Evolutionary conservation across 176 grass and related monocot species (phyloP), one percentile per base, ranked within the genome.

Genomic region (Paspalum vaginatum): DNA sequence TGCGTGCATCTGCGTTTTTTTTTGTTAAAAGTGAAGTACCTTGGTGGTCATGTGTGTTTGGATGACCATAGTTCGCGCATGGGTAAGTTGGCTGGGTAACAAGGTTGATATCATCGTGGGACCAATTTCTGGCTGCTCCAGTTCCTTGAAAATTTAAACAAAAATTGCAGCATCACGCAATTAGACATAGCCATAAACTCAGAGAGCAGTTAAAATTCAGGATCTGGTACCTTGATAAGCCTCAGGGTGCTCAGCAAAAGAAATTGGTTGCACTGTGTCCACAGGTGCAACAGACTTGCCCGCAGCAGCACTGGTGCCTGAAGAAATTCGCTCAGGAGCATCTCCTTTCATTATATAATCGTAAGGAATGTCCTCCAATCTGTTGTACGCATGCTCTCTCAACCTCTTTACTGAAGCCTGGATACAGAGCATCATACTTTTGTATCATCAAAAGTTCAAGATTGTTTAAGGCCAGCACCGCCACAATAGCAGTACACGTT

Each of bases 321-420:
- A 37, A 56, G 18, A 55, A 46, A 85, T 24, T 25, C 1, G 27
- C 22, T n/a, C 66, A 18, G 66, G 83, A 55, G 71, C 13, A 11
- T 51, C 15, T 2, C 39, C 67, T 79, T 85, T 79, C 83, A 85
- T 64, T 24, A 79, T 55, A 79, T 72, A 85, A 60, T 51, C 11
- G 1, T 11, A 78, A 1, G 74, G 47, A 38, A 7, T 25, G 45
- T 0, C 5, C 0, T 71, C 75, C 56, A 79, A 45, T 21, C n/a
- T 12, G 13, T 5, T 12, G 22, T 51, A 14, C 0, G 1, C 66
- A 1, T 12, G 1, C 2, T 63, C 37, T 51, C 72, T 79, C 56
- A 62, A 63, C 46, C 53, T 69, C 3, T 79, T n/a, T 2, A 18
- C 16, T 37, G 11, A 6, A 62, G 24, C 57, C 83, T 85, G 56